phyloP scores from a whole-genome alignment of 192 early-diverging fungal genomes.

The Phlyctochytrium arcticum region DNA sequence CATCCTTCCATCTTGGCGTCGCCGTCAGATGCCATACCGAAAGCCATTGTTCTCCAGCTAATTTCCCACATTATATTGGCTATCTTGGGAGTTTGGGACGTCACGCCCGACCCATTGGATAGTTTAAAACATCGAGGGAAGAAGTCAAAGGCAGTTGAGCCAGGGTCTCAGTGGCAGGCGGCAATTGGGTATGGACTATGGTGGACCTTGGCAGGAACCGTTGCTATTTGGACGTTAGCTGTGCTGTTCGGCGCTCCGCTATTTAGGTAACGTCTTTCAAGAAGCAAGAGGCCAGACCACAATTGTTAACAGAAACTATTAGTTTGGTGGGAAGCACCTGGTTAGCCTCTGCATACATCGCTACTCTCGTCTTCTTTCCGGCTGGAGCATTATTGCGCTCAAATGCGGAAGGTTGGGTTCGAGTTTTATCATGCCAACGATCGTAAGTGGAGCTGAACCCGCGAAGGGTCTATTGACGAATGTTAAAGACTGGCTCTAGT shows the following conservation, averaged over 20 bases:
- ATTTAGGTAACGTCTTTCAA: constrained; percentile 10
- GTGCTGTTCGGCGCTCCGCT: constrained; percentile 7
- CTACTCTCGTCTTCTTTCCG: constrained; percentile 1
- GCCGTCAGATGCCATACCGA: neutral
- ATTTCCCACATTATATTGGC: neutral
- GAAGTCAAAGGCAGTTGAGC: neutral
- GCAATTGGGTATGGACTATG: neutral
- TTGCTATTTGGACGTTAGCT: neutral
- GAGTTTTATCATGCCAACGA: too few species aligned
- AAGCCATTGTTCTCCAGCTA: neutral
- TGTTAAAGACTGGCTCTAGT: neutral
- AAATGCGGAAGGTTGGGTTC: neutral
- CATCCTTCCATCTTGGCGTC: neutral
- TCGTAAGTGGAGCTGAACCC: too few species aligned
- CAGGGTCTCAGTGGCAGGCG: neutral
- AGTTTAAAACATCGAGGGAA: neutral
- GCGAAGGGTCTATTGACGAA: too few species aligned
- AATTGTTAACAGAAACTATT: neutral
- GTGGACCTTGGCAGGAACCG: neutral
- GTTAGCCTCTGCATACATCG: neutral
- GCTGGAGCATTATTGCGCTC: neutral
- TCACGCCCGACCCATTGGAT: neutral
- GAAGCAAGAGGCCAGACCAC: too few species aligned
- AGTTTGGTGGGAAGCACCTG: constrained; percentile 3
- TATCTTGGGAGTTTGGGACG: neutral